These are phyloP conservation scores for Paraphaeosphaeria sporulosa DNA, from an alignment of 2,329 filamentous ascomycete genomes.

Conservation along the genomic window DNA sequence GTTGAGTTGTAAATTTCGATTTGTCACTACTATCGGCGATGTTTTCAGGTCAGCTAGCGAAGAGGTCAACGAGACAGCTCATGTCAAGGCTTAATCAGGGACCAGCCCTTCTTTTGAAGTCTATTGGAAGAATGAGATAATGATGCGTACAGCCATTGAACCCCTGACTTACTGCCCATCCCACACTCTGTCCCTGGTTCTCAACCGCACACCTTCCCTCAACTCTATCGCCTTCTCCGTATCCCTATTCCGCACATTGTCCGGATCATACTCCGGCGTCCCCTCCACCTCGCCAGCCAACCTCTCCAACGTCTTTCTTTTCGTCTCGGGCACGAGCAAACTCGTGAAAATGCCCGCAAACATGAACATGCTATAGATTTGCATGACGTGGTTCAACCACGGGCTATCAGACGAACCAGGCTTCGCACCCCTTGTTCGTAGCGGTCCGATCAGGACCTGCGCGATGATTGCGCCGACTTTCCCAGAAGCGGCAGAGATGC, in stretches of 20 bases:
- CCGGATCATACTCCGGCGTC: constrained; percentile 55
- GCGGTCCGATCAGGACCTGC: constrained; percentile 58
- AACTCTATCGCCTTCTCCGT: constrained; percentile 13
- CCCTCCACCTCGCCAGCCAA: constrained; percentile 72
- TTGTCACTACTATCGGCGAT: neutral
- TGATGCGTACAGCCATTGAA: neutral
- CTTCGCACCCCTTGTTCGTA: constrained; percentile 68
- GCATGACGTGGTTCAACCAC: constrained; percentile 74
- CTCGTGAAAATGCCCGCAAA: constrained; percentile 71
- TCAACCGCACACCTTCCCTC: neutral
- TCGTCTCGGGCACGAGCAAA: constrained; percentile 77
- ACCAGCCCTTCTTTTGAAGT: neutral
- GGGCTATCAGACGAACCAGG: constrained; percentile 56
- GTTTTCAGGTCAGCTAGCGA: neutral
- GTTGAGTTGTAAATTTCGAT: neutral
- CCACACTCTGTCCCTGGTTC: constrained; percentile 5
- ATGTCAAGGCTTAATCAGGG: neutral
- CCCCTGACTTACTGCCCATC: constrained; percentile 6
- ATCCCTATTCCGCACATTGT: constrained; percentile 15
- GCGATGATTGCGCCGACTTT: constrained; percentile 60
- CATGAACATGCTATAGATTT: constrained; percentile 82
- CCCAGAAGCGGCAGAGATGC: constrained; percentile 57
- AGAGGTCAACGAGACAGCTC: neutral
- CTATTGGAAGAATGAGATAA: neutral
- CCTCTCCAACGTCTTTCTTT: constrained; percentile 75